phyloP scores from a whole-genome alignment of 768 basidiomycete species.

The Pholiota molesta region DNA sequence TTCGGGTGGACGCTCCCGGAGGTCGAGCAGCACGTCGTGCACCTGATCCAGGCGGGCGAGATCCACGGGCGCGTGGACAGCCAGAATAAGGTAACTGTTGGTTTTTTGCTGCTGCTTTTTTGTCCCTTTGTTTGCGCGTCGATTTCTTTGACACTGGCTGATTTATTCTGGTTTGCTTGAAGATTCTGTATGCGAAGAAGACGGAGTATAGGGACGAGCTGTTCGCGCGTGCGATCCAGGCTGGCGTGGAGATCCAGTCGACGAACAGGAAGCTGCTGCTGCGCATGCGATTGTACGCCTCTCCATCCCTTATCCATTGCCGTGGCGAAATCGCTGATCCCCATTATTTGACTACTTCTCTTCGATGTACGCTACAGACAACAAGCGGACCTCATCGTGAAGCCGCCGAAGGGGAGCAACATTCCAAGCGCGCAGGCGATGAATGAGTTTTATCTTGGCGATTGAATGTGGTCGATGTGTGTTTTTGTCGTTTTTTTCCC shows the following conservation, averaged over 20 bases:
- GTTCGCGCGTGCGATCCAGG: conserved; percentile 74
- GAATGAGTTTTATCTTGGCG: conserved; percentile 3
- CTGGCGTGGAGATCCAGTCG: conserved; percentile 70
- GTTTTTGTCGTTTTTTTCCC: not conserved
- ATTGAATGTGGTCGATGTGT: not conserved
- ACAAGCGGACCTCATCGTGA: conserved; percentile 80
- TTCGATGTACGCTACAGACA: conserved; percentile 46
- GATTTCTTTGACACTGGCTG: not conserved
- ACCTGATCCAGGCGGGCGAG: conserved; percentile 73
- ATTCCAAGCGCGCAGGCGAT: conserved; percentile 4
- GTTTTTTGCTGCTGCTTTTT: not conserved
- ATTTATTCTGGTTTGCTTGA: not conserved
- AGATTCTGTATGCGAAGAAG: conserved; percentile 83
- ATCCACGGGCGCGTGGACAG: conserved; percentile 88
- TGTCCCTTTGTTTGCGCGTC: too few species aligned
- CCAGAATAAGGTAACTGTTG: conserved; percentile 73
- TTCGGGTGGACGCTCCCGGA: conserved; percentile 82
- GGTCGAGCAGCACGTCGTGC: conserved; percentile 74
- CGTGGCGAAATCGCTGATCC: not conserved
- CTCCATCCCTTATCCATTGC: not conserved
- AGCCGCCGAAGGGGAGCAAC: conserved; percentile 50
- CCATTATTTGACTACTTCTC: not conserved
- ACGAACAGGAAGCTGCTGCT: conserved; percentile 80
- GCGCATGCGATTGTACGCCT: conserved; percentile 80
- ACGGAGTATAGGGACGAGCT: conserved; percentile 78